phyloP scores from a whole-genome alignment of 768 basidiomycete genomes.

The Pleurotus ostreatus region DNA sequence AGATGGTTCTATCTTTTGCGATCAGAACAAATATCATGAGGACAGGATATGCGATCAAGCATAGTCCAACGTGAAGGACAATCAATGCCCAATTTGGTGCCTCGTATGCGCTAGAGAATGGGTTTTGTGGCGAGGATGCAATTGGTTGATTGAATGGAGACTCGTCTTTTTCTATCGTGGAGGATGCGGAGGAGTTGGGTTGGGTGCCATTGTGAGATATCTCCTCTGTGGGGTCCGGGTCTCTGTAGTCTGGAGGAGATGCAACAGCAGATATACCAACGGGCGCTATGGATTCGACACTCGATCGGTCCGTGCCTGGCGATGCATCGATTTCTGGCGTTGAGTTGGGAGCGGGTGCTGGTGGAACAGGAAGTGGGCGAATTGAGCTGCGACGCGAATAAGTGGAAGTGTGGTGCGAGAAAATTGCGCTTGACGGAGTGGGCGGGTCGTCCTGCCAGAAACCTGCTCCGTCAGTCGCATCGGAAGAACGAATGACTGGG shows the following conservation, averaged over 20 bases:
- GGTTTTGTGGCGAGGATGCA: neutral
- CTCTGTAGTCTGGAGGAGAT: neutral
- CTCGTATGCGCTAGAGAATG: slow-evolving; percentile 14
- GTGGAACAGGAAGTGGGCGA: neutral
- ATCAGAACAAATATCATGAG: slow-evolving; percentile 25
- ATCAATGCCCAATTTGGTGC: slow-evolving; percentile 28
- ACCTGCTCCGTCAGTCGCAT: neutral
- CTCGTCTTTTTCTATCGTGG: neutral
- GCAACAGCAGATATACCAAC: slow-evolving; percentile 4
- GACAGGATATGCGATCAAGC: slow-evolving; percentile 31
- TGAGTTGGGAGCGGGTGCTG: neutral
- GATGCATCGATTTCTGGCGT: neutral
- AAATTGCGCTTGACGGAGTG: neutral
- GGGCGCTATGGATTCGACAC: neutral
- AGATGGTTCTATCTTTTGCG: slow-evolving; percentile 21
- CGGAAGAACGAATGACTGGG: too few relatives aligned
- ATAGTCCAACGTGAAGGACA: slow-evolving; percentile 20
- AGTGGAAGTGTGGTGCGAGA: neutral
- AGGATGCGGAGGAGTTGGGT: neutral
- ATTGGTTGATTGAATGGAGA: neutral
- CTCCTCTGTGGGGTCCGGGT: neutral
- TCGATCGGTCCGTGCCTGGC: neutral
- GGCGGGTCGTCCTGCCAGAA: neutral
- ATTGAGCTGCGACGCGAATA: slow-evolving; percentile 2
- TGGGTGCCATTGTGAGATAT: neutral